These are phyloP conservation scores for Hemileccinum impolitum DNA, from an alignment of 768 basidiomycete genomes.

Conservation along the genomic window DNA sequence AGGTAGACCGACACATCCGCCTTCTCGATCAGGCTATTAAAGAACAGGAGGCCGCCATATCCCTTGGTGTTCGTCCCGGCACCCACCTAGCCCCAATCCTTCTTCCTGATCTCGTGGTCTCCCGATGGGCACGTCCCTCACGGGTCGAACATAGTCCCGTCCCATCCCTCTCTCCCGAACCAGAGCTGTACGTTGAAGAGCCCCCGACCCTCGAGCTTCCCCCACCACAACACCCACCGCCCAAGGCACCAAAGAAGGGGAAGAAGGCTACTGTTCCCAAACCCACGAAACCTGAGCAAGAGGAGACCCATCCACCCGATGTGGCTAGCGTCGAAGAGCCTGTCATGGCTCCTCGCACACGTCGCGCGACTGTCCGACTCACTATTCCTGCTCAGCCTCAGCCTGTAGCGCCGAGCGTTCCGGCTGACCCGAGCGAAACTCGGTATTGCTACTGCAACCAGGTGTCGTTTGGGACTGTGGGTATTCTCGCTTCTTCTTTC, in stretches of 20 bases:
- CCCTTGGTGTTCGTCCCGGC: constrained; percentile 50
- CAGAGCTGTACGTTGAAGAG: constrained; percentile 17
- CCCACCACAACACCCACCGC: constrained; percentile 9
- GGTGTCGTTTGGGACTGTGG: constrained; percentile 75
- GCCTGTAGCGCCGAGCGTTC: constrained; percentile 16
- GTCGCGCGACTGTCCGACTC: constrained; percentile 29
- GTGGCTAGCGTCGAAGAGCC: constrained; percentile 10
- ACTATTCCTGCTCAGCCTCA: constrained; percentile 34
- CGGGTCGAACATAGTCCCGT: constrained; percentile 44
- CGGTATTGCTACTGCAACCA: constrained; percentile 82
- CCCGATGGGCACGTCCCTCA: constrained; percentile 47
- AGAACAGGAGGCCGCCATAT: constrained; percentile 54
- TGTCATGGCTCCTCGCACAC: constrained; percentile 13
- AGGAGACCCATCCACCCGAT: constrained; percentile 8
- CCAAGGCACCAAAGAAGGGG: constrained; percentile 21
- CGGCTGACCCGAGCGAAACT: constrained; percentile 46
- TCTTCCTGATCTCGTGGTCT: constrained; percentile 60
- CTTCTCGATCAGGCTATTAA: constrained; percentile 73
- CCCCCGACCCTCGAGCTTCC: constrained; percentile 7
- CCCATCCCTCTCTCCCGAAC: constrained; percentile 33
- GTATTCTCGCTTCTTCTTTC: constrained; percentile 20
- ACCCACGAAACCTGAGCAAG: constrained; percentile 16
- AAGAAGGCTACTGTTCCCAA: constrained; percentile 18
- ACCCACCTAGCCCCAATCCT: constrained; percentile 52
- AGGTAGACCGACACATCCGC: constrained; percentile 81